Percentiles rank a stretch among this genome's conserved stretches.
These are phyloP conservation scores for Chara braunii DNA, from an alignment of 139 green algal species.

Conservation along the genomic window DNA sequence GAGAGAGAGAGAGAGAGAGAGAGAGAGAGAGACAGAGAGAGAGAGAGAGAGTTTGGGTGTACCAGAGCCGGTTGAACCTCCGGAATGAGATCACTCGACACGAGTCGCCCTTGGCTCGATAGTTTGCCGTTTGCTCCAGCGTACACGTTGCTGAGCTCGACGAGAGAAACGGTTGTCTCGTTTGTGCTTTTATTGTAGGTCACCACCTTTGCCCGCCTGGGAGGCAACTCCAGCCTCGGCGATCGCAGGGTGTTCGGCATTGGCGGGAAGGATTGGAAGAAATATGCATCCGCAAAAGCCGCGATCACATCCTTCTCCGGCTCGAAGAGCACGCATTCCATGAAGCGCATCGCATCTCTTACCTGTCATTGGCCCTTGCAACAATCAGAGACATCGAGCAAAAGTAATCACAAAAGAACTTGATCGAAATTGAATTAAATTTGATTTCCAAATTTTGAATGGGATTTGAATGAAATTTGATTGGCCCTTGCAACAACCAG, in stretches of 20 bases:
- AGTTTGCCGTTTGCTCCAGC: not conserved
- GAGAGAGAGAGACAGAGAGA: not conserved
- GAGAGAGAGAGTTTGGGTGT: not conserved
- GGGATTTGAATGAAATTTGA: too few relatives aligned
- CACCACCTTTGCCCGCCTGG: conserved; percentile 17
- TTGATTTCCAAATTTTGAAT: too few relatives aligned
- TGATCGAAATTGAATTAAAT: not conserved
- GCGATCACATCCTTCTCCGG: conserved; percentile 35
- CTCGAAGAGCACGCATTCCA: conserved; percentile 21
- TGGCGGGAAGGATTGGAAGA: conserved; percentile 28
- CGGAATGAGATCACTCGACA: conserved; percentile 18
- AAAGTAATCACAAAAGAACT: not conserved
- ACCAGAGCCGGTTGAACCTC: conserved; percentile 36
- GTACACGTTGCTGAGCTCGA: conserved; percentile 26
- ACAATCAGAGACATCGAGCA: too few relatives aligned
- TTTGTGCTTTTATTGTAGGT: conserved; percentile 35
- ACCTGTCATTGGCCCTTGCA: conserved; percentile 12
- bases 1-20: too few relatives aligned
- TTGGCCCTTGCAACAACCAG: too few relatives aligned
- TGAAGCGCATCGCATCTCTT: conserved; percentile 36
- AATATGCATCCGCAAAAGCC: conserved; percentile 23
- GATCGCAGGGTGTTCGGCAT: conserved; percentile 1
- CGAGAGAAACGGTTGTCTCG: conserved; percentile 24
- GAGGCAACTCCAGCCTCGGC: conserved; percentile 7
- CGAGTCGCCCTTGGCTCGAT: conserved; percentile 14